Percentiles rank a stretch among this genome's conserved stretches.
Conservation (phyloP, 192 early-diverging fungal genomes). For the Backusella westeae region DNA sequence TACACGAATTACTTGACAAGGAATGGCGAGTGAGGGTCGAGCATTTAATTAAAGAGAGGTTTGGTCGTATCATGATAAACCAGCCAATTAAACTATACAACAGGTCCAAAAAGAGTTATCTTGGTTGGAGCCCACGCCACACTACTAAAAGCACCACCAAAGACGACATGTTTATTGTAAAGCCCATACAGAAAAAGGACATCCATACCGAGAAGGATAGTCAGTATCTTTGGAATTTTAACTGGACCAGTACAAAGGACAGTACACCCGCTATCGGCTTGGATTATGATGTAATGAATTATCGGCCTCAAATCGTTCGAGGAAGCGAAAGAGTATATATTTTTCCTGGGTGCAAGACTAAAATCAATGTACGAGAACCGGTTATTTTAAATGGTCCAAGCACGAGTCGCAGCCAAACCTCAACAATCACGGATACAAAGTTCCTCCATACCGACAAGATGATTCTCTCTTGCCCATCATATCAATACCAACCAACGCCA, state of each 20-base stretch:
- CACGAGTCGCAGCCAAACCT: background rate
- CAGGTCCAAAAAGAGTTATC: background rate
- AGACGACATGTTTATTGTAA: background rate
- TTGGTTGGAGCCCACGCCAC: background rate
- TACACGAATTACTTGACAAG: background rate
- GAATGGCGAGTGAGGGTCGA: background rate
- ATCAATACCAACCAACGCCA: conserved; percentile 3
- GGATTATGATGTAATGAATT: background rate
- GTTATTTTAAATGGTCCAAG: background rate
- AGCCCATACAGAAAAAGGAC: background rate
- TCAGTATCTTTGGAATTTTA: background rate
- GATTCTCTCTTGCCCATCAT: conserved; percentile 25
- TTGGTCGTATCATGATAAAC: background rate
- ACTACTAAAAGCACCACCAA: background rate
- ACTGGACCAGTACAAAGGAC: background rate
- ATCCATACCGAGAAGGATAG: background rate
- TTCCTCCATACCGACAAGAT: conserved; percentile 25
- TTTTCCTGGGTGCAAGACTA: background rate
- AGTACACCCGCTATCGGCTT: background rate
- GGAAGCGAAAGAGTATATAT: background rate
- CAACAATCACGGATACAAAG: background rate
- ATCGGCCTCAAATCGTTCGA: background rate
- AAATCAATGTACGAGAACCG: background rate
- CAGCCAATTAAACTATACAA: background rate
- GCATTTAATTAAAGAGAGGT: background rate